phyloP scores from a whole-genome alignment of 768 basidiomycete species.

The Coprinopsis strossmayeri region DNA sequence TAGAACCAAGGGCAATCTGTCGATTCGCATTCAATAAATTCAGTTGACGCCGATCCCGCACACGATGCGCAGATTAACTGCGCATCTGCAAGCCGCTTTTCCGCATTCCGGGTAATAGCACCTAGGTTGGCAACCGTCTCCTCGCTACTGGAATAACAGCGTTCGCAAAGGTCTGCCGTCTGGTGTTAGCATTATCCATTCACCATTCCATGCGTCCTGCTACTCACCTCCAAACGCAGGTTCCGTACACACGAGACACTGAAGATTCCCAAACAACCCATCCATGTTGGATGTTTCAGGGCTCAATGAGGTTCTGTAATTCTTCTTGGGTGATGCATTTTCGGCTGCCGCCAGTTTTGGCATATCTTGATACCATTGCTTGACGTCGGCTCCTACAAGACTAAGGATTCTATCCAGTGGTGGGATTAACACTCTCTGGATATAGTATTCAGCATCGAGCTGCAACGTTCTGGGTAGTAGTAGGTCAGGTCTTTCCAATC shows the following conservation, averaged over 20 bases:
- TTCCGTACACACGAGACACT: slow-evolving; percentile 64
- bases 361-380: slow-evolving; percentile 85
- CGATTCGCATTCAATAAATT: slow-evolving; percentile 70
- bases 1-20: slow-evolving; percentile 85
- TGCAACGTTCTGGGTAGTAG: slow-evolving; percentile 44
- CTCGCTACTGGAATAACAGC: slow-evolving; percentile 46
- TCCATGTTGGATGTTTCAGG: slow-evolving; percentile 51
- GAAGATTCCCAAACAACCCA: slow-evolving; percentile 65
- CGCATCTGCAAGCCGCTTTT: slow-evolving; percentile 46
- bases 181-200: neutral
- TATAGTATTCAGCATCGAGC: slow-evolving; percentile 89
- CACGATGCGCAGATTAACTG: slow-evolving; percentile 75
- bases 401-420: slow-evolving; percentile 89
- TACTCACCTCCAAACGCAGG: slow-evolving; percentile 27
- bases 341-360: slow-evolving; percentile 39
- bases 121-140: slow-evolving; percentile 52
- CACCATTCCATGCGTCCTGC: neutral
- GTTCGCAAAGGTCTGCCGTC: slow-evolving; percentile 53
- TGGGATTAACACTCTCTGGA: slow-evolving; percentile 78
- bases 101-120: slow-evolving; percentile 46
- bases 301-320: slow-evolving; percentile 16
- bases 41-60: slow-evolving; percentile 43
- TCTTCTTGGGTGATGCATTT: slow-evolving; percentile 14
- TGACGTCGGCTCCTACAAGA: slow-evolving; percentile 83
- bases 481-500: neutral